Evolutionary conservation across 306 rosid species (phyloP), one percentile per base, ranked within the genome.

Genomic region (Sesbania bispinosa): DNA sequence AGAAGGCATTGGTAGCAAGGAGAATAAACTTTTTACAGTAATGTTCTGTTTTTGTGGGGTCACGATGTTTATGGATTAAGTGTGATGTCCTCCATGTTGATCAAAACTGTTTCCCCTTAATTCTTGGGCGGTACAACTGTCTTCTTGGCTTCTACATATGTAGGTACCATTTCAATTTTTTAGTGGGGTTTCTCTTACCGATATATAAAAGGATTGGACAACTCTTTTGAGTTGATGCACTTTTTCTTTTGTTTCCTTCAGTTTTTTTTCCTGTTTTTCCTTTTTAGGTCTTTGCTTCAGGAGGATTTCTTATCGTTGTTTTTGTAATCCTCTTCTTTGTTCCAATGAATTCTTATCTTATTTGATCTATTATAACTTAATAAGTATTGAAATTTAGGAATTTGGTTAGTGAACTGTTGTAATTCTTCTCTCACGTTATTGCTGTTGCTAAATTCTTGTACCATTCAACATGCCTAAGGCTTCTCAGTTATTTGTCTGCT

Each of bases 401-500:
- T 75, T 55, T 36, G 50, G 57, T 33, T 29, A 1, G 35, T 46
- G 73, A 77, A 73, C 14, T n/a, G n/a, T n/a, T n/a, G n/a, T n/a
- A n/a, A n/a, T n/a, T n/a, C n/a, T n/a, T n/a, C n/a, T n/a, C n/a
- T n/a, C n/a, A n/a, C n/a, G n/a, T n/a, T n/a, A n/a, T n/a, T n/a
- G n/a, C n/a, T n/a, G n/a, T n/a, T n/a, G n/a, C n/a, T n/a, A n/a
- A n/a, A n/a, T n/a, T n/a, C n/a, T n/a, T n/a, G n/a, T n/a, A n/a
- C n/a, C n/a, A 66, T 76, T 59, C 46, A 71, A 41, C 62, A 45
- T 61, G 64, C 46, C 14, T 30, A 36, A 13, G 70, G 70, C 69
- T 64, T 72, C 51, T 74, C 33, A 24, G 29, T 48, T 74, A 63
- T 26, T 62, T 76, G 64, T 80, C 45, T 50, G 9, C 48, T 35